Evolutionary conservation across 257 asterid genomes (phyloP), one percentile per base, ranked within the genome.

Genomic region (Solanum etuberosum): DNA sequence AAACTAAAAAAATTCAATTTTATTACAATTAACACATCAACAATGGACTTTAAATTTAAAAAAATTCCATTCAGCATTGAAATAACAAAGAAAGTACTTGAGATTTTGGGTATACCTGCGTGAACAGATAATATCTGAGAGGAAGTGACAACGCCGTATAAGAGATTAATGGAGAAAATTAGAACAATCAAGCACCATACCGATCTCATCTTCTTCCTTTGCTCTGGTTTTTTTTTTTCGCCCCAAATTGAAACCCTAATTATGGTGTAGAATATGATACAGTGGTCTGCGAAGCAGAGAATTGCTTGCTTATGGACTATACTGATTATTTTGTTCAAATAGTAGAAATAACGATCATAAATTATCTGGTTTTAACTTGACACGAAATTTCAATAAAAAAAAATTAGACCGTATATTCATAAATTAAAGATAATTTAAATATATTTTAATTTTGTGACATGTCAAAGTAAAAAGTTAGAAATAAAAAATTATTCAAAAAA

Each of bases 41-140:
- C n/a, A 31, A 70, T 70, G 5, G 6, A 29, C 2, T 31, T 68
- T 7, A 29, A 68, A 15, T 7, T 37, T 0, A 1, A 37, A 37
- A 35, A 37, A 37, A 37, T 8, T 13, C 0, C 37, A 68, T 68
- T 68, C 1, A 15, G 5, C 11, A 29, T 13, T 68, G 38, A 68
- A 31, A 29, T 68, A 68, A 68, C 40, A 71, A 32, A 68, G 76
- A 37, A 37, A 9, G 34, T 74, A 5, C 10, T 43, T 43, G 84
- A 43, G 40, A 78, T 78, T 43, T 86, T 51, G 4, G 32, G 23
- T 20, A 1, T 84, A 88, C 92, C 92, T 48, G 90, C 57, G 68
- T 81, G 89, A 87, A 82, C 84, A 13, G 90, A 76, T 68, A 87
- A 51, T 71, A 90, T 87, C 57, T 87, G 90, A 83, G 86, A 84